phyloP scores from a whole-genome alignment of 2,329 filamentous ascomycete genomes.

The Laburnicola sp. region DNA sequence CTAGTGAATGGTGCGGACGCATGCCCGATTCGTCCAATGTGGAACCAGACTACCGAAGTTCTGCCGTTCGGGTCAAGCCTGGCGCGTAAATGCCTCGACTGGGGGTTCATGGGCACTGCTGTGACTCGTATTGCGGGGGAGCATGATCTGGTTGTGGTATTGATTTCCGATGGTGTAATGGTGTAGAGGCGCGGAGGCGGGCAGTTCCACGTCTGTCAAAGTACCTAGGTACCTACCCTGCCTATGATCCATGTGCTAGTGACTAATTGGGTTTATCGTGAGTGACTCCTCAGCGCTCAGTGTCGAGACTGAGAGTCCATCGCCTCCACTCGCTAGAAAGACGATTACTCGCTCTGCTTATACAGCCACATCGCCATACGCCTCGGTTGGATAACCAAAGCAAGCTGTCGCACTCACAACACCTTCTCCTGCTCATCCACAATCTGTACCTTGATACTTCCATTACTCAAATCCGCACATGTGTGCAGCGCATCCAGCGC shows the following conservation, averaged over 20 bases:
- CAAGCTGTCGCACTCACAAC: slow-evolving; percentile 13
- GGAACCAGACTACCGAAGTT: background rate
- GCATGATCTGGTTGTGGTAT: background rate
- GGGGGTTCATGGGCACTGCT: slow-evolving; percentile 8
- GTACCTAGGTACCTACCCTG: too few species aligned
- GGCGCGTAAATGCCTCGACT: background rate
- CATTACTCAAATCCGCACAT: slow-evolving; percentile 55
- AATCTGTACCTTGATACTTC: slow-evolving; percentile 64
- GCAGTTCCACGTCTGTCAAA: too few species aligned
- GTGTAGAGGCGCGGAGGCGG: background rate
- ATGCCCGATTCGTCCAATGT: background rate
- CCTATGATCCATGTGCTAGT: too few species aligned
- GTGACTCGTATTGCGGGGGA: background rate
- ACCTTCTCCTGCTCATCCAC: slow-evolving; percentile 50
- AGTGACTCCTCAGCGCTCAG: too few species aligned
- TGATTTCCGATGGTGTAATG: background rate
- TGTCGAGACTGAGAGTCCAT: too few species aligned
- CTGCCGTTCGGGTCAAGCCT: background rate
- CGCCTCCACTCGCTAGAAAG: too few species aligned
- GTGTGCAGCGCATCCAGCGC: slow-evolving; percentile 62
- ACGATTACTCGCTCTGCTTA: too few species aligned
- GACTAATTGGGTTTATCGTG: too few species aligned
- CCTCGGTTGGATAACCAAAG: background rate
- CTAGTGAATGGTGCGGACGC: background rate
- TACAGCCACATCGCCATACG: too few species aligned